These are phyloP conservation scores for Colletotrichum eleusines DNA, from an alignment of 2,329 filamentous ascomycete genomes.

Conservation along the genomic window DNA sequence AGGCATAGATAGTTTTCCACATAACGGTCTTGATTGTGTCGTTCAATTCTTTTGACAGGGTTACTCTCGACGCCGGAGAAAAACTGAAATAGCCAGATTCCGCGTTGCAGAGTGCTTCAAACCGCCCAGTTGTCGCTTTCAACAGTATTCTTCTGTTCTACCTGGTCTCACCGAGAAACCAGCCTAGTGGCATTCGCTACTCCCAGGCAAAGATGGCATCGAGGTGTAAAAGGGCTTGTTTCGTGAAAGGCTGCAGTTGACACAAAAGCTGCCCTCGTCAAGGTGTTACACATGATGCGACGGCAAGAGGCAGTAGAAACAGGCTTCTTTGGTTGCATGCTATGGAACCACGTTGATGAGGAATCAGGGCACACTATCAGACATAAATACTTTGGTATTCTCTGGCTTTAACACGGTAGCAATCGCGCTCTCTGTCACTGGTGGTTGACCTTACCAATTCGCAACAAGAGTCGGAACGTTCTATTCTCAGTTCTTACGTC, in stretches of 20 bases:
- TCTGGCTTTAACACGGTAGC: neutral
- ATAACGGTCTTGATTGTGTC: neutral
- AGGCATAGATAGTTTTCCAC: neutral
- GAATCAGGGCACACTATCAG: neutral
- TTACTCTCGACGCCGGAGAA: too few species aligned
- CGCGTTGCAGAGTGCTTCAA: neutral
- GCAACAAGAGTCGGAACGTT: neutral
- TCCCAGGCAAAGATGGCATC: neutral
- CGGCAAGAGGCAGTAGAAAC: neutral
- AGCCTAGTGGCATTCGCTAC: neutral
- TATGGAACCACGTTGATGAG: neutral
- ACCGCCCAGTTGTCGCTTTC: neutral
- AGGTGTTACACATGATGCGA: neutral
- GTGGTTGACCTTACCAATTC: neutral
- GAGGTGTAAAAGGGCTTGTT: neutral
- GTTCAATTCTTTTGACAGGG: neutral
- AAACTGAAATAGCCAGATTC: neutral
- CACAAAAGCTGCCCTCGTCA: neutral
- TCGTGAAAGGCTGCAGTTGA: neutral
- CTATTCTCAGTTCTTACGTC: neutral
- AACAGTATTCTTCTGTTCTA: neutral
- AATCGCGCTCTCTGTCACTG: neutral
- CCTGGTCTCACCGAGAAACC: neutral
- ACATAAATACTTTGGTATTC: neutral
- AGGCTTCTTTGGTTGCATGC: neutral